Evolutionary conservation across 495 filamentous ascomycete species (phyloP).

Genomic region (Aspergillus campestris): DNA sequence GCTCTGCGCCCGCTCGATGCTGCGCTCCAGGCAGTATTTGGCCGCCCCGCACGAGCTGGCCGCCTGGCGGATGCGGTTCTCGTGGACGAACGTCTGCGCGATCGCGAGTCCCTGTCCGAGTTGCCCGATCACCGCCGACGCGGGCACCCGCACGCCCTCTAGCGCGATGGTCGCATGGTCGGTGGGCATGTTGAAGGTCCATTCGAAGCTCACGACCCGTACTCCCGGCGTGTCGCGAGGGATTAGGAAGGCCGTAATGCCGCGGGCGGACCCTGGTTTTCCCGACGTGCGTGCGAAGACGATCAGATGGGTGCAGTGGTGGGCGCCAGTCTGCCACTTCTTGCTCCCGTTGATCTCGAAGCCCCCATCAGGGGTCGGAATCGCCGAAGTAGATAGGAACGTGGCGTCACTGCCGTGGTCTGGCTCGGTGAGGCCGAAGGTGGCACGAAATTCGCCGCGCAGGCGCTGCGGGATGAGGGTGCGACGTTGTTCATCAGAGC

Average conservation of each 20-base stretch:
- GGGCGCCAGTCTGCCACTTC: constrained; percentile 56
- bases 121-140: constrained; percentile 37
- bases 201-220: constrained; percentile 45
- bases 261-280: constrained; percentile 32
- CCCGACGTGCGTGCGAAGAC: constrained; percentile 49
- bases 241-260: constrained; percentile 51
- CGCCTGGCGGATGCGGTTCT: constrained; percentile 54
- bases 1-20: constrained; percentile 42
- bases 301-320: constrained; percentile 49
- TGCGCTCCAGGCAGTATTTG: constrained; percentile 45
- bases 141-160: constrained; percentile 40
- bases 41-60: constrained; percentile 51
- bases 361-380: constrained; percentile 23
- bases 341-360: constrained; percentile 48
- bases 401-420: constrained; percentile 52
- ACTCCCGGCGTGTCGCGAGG: constrained; percentile 38
- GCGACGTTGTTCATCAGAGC: constrained; percentile 38
- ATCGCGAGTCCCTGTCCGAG: constrained; percentile 43
- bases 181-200: constrained; percentile 56
- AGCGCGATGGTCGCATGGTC: constrained; percentile 50
- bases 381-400: constrained; percentile 44
- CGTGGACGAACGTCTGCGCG: constrained; percentile 54
- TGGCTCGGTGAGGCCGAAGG: constrained; percentile 55
- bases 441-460: constrained; percentile 39
- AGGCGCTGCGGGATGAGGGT: constrained; percentile 41